Evolutionary conservation across 805 yeast species (phyloP).

Genomic region (Candida nemodendra): DNA sequence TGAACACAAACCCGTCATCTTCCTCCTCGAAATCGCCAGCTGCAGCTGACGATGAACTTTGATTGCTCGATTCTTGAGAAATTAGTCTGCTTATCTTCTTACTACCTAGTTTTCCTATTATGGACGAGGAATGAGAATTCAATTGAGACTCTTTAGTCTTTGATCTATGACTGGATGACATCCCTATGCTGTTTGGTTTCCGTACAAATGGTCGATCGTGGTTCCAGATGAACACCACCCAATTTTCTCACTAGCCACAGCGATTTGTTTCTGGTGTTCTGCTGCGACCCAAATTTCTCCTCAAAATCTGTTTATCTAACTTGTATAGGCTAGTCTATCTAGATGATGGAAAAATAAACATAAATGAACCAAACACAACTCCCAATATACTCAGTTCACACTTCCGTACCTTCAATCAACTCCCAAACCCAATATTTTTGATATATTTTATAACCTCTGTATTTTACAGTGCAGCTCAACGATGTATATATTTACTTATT

Average conservation of each 20-base stretch:
- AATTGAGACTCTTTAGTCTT: slow-evolving; percentile 8
- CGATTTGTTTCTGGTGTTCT: slow-evolving; percentile 1
- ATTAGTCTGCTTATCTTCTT: slow-evolving; percentile 14
- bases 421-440: too few species aligned
- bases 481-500: too few species aligned
- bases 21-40: slow-evolving; percentile 18
- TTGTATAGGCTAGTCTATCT: too few species aligned
- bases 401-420: too few species aligned
- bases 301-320: neutral
- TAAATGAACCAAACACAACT: too few species aligned
- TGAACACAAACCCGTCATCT: slow-evolving; percentile 23
- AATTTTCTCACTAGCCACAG: neutral
- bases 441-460: too few species aligned
- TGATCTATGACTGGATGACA: slow-evolving; percentile 13
- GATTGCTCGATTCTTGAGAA: slow-evolving; percentile 11
- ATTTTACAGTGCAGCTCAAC: too few species aligned
- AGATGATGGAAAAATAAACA: too few species aligned
- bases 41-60: slow-evolving; percentile 6
- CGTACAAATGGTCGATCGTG: neutral
- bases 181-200: slow-evolving; percentile 2
- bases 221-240: neutral
- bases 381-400: too few species aligned
- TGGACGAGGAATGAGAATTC: slow-evolving; percentile 16
- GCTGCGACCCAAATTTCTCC: neutral
- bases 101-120: slow-evolving; percentile 10